Conservation (phyloP, 306 rosid genomes). For the Pterocarpus macrocarpus region DNA sequence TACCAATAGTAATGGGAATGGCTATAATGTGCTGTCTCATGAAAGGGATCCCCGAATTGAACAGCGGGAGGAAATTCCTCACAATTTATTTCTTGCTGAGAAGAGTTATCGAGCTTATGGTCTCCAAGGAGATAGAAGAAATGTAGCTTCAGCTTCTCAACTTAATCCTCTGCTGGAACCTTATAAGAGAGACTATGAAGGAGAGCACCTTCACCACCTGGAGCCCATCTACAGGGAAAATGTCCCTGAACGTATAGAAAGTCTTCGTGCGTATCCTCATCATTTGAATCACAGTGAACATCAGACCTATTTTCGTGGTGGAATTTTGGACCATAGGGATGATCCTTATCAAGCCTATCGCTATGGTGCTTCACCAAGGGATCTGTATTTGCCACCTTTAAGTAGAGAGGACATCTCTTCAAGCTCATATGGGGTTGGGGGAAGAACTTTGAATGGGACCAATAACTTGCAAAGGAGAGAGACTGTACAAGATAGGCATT, state of each 20-base stretch:
- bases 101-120: slow-evolving; percentile 72
- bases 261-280: slow-evolving; percentile 50
- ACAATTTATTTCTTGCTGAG: slow-evolving; percentile 61
- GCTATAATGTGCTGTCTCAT: slow-evolving; percentile 48
- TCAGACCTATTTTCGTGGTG: slow-evolving; percentile 49
- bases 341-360: slow-evolving; percentile 58
- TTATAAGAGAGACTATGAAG: slow-evolving; percentile 65
- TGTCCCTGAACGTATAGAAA: slow-evolving; percentile 55
- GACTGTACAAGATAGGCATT: slow-evolving; percentile 58
- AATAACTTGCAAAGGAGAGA: slow-evolving; percentile 65
- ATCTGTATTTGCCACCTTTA: slow-evolving; percentile 54
- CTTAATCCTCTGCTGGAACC: slow-evolving; percentile 49
- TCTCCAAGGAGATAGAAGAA: slow-evolving; percentile 67
- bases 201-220: slow-evolving; percentile 49
- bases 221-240: slow-evolving; percentile 50
- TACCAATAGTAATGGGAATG: slow-evolving; percentile 43
- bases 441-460: slow-evolving; percentile 50
- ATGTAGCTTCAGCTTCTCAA: slow-evolving; percentile 48
- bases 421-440: slow-evolving; percentile 54
- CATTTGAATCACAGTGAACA: slow-evolving; percentile 61
- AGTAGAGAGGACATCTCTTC: slow-evolving; percentile 67
- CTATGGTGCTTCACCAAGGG: slow-evolving; percentile 53
- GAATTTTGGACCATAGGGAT: slow-evolving; percentile 53
- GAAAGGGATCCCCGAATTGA: slow-evolving; percentile 60
- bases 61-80: slow-evolving; percentile 60